Conservation (phyloP, 192 early-diverging fungal genomes). For the Rhizophlyctis rosea region DNA sequence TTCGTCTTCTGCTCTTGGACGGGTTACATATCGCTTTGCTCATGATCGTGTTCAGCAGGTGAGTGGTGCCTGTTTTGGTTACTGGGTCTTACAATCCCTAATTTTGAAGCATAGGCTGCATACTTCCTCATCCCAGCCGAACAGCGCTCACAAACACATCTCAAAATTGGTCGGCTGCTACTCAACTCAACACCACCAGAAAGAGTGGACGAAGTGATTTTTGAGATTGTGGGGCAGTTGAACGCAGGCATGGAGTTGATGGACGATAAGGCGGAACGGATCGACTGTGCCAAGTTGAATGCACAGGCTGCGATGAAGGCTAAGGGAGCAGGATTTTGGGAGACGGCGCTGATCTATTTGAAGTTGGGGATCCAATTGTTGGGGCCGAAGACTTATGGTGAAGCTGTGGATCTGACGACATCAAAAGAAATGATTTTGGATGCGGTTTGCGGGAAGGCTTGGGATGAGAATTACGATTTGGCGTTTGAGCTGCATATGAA, state of each 20-base stretch:
- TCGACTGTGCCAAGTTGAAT: slow-evolving; percentile 24
- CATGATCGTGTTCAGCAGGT: slow-evolving; percentile 43
- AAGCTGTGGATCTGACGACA: too few species aligned
- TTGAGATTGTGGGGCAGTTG: slow-evolving; percentile 36
- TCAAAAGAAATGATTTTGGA: too few species aligned
- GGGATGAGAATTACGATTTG: slow-evolving; percentile 23
- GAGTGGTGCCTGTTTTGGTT: too few species aligned
- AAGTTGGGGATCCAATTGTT: slow-evolving; percentile 7
- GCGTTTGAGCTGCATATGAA: slow-evolving; percentile 18
- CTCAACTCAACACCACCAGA: slow-evolving; percentile 20
- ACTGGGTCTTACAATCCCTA: too few species aligned
- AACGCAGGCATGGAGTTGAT: slow-evolving; percentile 26
- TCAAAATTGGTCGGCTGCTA: slow-evolving; percentile 27
- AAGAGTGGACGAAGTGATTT: slow-evolving; percentile 29
- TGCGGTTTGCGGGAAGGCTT: too few species aligned
- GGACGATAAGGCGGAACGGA: not conserved
- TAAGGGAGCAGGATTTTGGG: slow-evolving; percentile 21
- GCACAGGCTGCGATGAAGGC: slow-evolving; percentile 27
- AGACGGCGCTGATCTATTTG: slow-evolving; percentile 26
- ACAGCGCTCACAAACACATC: slow-evolving; percentile 24
- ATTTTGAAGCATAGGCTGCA: too few species aligned
- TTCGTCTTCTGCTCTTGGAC: too few species aligned
- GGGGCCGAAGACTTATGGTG: too few species aligned
- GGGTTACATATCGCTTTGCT: slow-evolving; percentile 25
- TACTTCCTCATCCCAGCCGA: slow-evolving; percentile 26